These are phyloP conservation scores for Verticillium albo-atrum DNA, from an alignment of 2,329 filamentous ascomycete genomes.

Conservation along the genomic window DNA sequence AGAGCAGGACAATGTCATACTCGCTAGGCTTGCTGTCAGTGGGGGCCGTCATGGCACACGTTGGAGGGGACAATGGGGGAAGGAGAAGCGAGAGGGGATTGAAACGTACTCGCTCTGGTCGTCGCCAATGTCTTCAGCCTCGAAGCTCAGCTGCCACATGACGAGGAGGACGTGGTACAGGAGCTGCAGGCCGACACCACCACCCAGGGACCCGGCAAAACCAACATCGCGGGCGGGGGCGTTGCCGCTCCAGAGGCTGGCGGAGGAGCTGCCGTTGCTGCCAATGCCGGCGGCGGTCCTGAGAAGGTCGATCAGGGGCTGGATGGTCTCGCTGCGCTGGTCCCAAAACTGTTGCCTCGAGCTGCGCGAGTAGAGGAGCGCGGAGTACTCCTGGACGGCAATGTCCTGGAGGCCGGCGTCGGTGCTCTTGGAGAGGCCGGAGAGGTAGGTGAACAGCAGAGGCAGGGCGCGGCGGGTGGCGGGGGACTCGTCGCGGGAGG, in stretches of 20 bases:
- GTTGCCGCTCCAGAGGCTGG: slow-evolving; percentile 57
- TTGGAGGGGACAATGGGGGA: too few species aligned
- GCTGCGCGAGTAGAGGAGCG: slow-evolving; percentile 69
- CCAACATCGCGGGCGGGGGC: slow-evolving; percentile 52
- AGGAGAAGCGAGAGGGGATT: too few species aligned
- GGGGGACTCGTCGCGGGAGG: slow-evolving; percentile 56
- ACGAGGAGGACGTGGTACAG: slow-evolving; percentile 92
- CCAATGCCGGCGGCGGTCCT: slow-evolving; percentile 69
- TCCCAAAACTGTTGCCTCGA: slow-evolving; percentile 86
- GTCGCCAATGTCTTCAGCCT: slow-evolving; percentile 66
- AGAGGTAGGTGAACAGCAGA: slow-evolving; percentile 80
- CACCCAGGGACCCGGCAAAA: slow-evolving; percentile 61
- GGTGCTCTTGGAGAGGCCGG: slow-evolving; percentile 74
- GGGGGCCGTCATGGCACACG: neutral
- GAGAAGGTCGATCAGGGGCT: slow-evolving; percentile 78
- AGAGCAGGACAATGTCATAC: slow-evolving; percentile 86
- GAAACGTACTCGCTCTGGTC: slow-evolving; percentile 78
- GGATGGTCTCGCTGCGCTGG: slow-evolving; percentile 78
- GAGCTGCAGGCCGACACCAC: slow-evolving; percentile 85
- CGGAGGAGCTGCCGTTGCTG: slow-evolving; percentile 59
- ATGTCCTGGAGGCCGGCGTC: slow-evolving; percentile 94
- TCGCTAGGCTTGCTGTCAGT: slow-evolving; percentile 52
- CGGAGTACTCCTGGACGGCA: slow-evolving; percentile 86
- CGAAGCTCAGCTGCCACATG: slow-evolving; percentile 95
- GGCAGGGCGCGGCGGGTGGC: slow-evolving; percentile 75